A percentile compares a stretch with the other conserved stretches of the same genome.
Conservation (phyloP, 164 flowering plant species). For the Nymphaea thermarum region DNA sequence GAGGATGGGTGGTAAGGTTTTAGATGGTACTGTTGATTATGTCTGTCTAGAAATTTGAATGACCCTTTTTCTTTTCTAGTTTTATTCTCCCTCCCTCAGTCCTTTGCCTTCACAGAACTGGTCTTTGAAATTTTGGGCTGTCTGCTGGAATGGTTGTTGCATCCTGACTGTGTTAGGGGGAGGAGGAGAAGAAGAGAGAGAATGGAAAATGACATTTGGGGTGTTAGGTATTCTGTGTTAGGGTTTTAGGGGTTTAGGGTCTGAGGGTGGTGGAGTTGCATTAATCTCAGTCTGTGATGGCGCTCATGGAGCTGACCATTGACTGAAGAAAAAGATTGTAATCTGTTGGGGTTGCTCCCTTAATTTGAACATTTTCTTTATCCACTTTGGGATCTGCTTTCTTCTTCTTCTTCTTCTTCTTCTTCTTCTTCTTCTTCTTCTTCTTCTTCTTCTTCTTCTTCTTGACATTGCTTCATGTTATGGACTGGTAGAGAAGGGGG, state of each 20-base stretch:
- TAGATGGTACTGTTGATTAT: neutral
- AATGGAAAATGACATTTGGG: neutral
- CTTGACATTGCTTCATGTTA: too few relatives aligned
- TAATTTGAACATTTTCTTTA: neutral
- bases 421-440: too few relatives aligned
- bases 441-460: neutral
- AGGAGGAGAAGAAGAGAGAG: neutral
- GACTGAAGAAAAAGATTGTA: neutral
- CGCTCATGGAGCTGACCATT: too few relatives aligned
- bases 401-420: neutral
- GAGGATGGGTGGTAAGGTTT: too few relatives aligned
- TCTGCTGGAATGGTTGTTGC: neutral
- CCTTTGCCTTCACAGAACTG: neutral
- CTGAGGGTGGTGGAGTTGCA: neutral
- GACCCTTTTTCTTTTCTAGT: neutral
- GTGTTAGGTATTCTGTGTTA: neutral
- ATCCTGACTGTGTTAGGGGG: too few relatives aligned
- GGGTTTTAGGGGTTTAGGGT: neutral
- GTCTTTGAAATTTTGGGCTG: neutral
- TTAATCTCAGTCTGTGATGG: neutral
- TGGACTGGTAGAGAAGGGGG: too few relatives aligned
- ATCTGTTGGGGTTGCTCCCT: neutral
- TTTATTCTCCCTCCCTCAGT: neutral
- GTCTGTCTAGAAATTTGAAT: neutral
- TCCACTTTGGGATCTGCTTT: neutral